phyloP scores from a whole-genome alignment of 768 basidiomycete species.

The Amyloporia xantha region DNA sequence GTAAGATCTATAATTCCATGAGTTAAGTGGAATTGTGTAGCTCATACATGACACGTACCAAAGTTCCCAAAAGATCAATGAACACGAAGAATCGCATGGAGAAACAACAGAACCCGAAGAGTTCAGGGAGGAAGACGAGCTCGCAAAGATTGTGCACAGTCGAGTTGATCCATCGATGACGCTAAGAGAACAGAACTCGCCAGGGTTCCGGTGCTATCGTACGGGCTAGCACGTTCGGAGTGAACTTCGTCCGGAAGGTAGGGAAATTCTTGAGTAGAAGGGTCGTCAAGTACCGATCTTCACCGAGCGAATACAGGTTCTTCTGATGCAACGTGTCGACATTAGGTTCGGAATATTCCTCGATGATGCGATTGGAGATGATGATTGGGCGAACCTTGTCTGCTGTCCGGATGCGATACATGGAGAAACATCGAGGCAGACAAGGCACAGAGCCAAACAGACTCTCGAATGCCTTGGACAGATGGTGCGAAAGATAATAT shows the following conservation, averaged over 20 bases:
- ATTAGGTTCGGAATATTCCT: constrained; percentile 92
- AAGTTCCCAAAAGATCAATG: constrained; percentile 87
- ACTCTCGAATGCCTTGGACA: constrained; percentile 97
- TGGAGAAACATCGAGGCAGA: constrained; percentile 97
- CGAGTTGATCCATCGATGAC: constrained; percentile 99
- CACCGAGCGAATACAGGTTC: constrained; percentile 94
- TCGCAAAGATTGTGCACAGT: constrained; percentile 97
- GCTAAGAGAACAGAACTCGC: constrained; percentile 89
- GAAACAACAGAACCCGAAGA: constrained; percentile 98
- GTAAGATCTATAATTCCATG: constrained; percentile 4
- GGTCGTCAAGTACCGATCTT: constrained; percentile 98
- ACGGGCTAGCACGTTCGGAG: constrained; percentile 88
- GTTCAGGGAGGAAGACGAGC: constrained; percentile 82
- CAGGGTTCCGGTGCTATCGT: constrained; percentile 96
- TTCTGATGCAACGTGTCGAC: constrained; percentile 99
- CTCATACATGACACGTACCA: constrained; percentile 85
- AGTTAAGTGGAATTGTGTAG: constrained; percentile 53
- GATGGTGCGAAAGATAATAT: constrained; percentile 98
- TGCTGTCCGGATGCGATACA: constrained; percentile 90
- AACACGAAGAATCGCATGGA: constrained; percentile 98
- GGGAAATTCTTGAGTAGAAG: constrained; percentile 95
- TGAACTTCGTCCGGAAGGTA: constrained; percentile 89
- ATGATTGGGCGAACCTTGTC: constrained; percentile 95
- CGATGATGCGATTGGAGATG: constrained; percentile 83
- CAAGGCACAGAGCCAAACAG: constrained; percentile 98